Evolutionary conservation across 1,139 yeast species (phyloP), one percentile per base, ranked within the genome.

Genomic region (Yamadazyma dendronema): DNA sequence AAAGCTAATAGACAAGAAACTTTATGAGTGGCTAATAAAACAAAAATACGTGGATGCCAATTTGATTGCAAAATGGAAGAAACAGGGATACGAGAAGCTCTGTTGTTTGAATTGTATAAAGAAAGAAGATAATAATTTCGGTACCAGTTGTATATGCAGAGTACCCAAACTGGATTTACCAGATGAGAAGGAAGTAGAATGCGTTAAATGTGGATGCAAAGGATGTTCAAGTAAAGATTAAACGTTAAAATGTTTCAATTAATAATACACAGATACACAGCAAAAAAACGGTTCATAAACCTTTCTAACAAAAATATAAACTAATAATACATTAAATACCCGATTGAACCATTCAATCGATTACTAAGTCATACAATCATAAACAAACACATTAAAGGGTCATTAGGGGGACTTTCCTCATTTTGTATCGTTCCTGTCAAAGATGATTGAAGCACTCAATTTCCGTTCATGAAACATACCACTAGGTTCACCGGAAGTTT

Each of bases 31-130:
- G 87, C 64, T 89, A 17, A 52, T 87, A 37, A 74, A 76, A 45
- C 81, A 85, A 51, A 75, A 79, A 39, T 78, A 79, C 49, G 85
- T 77, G 2, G 92, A 89, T 54, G 77, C 69, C 5, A 74, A 78
- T 31, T 64, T 89, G 41, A 86, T 89, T 28, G 94, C 96, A 25
- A 89, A 89, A 57, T 89, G 97, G 97, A 81, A 81, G 59, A 88
- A 86, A 54, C 82, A 79, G 53, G 97, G 97, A 7, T 89, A 89
- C 59, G 97, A 89, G 55, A 77, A 83, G 42, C 63, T 89, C 38
- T 89, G 97, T 53, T 89, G 97, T 55, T 60, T 89, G 43, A 74
- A 77, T 47, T 89, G 97, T 55, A 86, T 89, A 28, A 79, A 80
- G 49, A 68, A 72, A n/a, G 64, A 60, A 28, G 87, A 83, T 44